Evolutionary conservation across 2,329 filamentous ascomycete genomes (phyloP).

Genomic region (Myriosclerotinia duriaeana): DNA sequence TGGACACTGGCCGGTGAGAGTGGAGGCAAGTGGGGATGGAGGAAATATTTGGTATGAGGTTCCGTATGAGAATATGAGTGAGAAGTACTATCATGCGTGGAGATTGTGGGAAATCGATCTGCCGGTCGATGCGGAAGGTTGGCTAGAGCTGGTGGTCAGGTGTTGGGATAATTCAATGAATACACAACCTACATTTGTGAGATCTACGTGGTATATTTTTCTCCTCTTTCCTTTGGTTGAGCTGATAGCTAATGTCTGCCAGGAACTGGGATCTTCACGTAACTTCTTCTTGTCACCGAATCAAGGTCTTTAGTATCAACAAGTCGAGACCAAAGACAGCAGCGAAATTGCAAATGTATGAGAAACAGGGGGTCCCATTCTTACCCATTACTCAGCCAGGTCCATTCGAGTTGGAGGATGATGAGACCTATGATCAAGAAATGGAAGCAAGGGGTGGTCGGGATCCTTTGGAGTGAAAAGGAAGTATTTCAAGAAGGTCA

Average conservation of each 20-base stretch:
- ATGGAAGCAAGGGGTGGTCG: constrained; percentile 22
- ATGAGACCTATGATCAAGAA: constrained; percentile 20
- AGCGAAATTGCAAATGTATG: constrained; percentile 24
- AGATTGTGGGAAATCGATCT: constrained; percentile 62
- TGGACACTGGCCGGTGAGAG: constrained; percentile 63
- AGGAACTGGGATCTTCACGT: constrained; percentile 65
- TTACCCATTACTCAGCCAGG: constrained; percentile 27
- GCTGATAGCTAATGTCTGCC: neutral
- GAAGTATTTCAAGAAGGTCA: neutral
- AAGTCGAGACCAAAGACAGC: constrained; percentile 40
- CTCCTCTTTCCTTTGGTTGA: neutral
- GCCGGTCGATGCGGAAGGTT: constrained; percentile 61
- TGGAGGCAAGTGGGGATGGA: constrained; percentile 64
- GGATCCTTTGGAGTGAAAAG: constrained; percentile 19
- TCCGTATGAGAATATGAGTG: constrained; percentile 57
- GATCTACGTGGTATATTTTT: constrained; percentile 48
- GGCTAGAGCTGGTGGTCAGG: constrained; percentile 58
- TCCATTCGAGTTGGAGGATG: constrained; percentile 17
- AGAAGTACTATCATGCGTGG: constrained; percentile 65
- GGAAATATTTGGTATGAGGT: constrained; percentile 66
- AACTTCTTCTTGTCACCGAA: constrained; percentile 59
- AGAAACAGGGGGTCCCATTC: constrained; percentile 25
- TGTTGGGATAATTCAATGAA: constrained; percentile 64
- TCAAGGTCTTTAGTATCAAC: constrained; percentile 64
- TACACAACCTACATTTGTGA: constrained; percentile 56